Base-by-base conservation (phyloP, 768 basidiomycete genomes). In the Leccinellum albellum region DNA sequence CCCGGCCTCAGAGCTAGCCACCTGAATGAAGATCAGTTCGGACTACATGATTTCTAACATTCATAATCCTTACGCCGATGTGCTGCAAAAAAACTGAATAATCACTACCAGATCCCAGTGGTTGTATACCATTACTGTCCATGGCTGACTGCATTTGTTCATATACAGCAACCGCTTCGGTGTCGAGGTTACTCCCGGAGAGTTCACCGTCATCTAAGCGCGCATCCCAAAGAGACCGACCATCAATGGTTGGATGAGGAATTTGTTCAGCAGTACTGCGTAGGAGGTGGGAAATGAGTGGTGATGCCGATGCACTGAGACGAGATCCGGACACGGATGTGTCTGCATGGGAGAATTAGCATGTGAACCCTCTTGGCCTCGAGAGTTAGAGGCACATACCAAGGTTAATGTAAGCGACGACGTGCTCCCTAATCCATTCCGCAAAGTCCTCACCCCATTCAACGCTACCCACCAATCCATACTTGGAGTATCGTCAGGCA, bases 391-490 rank as follows among this genome's bases (percentile, higher is more conserved):
- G 12, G 26, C 28, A 63, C 72, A 32, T 68, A 74, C 79, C 86
- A n/a, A 94, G 76, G 68, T 98, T 98, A 61, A 97, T 74, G 66
- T 98, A 98, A 8, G 91, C 82, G n/a, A 92, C 94, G 47, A 88
- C 90, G 59, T 95, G 82, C 35, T 87, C 76, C 37, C 81, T 78
- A 35, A 98, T 83, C 85, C 89, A 96, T 14, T 82, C 78, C 0
- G 84, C 67, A 66, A 96, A 98, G 68, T 98, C 96, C 70, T 98
- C 96, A 4, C 86, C 93, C 83, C 89, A 97, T 74, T 98, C 96
- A 6, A 91, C 94, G 66, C 87, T 89, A 20, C 96, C 96, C 33
- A 91, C 70, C 44, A 94, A 77, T 20, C 90, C 91, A 53, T 82
- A 80, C 80, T 81, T 7, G 33, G 33, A 7, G 15, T 17, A 8